Base-by-base conservation (phyloP, 75 land plant species). In the Azolla pinnata region DNA sequence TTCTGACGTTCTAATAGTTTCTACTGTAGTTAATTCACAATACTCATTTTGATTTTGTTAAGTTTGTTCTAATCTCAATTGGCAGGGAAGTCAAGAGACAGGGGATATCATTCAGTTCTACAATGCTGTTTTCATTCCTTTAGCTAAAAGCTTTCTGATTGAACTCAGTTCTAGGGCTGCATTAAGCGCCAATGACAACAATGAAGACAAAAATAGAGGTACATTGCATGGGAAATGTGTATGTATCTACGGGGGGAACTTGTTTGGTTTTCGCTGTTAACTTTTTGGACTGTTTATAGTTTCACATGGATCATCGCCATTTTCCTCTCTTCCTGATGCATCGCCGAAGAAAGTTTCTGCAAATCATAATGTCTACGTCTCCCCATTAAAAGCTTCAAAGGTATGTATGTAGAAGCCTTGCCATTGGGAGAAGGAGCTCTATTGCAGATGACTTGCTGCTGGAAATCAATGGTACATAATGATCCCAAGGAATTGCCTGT, bases 271-370 rank as follows among this genome's bases (percentile, higher is more conserved):
- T 38, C 23, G 24, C 44, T 26, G 29, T 65, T 40, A 68, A 85
- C 86, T n/a, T n/a, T n/a, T n/a, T n/a, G n/a, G 76, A 51, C 76
- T 63, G 60, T 58, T 72, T 53, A 81, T 90, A 56, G 84, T 78
- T 63, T 81, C 88, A 0, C 85, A 88, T 35, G 73, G 63, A 48
- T 33, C 84, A 33, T 73, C 97, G 30, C 31, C 78, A 25, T 87
- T 91, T 65, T 83, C 83, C 53, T 67, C 64, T 58, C 80, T 91
- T 52, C 93, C 93, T 21, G 97, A 91, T 52, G 82, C 89, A 85
- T 91, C 97, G 19, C 97, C 97, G 7, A 91, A 82, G 71, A 91
- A 91, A 80, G 97, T 91, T 19, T 91, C 97, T 27, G 77, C 92
- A 7, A 56, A 67, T 2, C 93, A 87, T 58, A 91, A 91, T 68